Percentiles rank a stretch among this genome's conserved stretches.
Conservation (phyloP, 768 basidiomycete genomes). For the Amanita brunnescens region DNA sequence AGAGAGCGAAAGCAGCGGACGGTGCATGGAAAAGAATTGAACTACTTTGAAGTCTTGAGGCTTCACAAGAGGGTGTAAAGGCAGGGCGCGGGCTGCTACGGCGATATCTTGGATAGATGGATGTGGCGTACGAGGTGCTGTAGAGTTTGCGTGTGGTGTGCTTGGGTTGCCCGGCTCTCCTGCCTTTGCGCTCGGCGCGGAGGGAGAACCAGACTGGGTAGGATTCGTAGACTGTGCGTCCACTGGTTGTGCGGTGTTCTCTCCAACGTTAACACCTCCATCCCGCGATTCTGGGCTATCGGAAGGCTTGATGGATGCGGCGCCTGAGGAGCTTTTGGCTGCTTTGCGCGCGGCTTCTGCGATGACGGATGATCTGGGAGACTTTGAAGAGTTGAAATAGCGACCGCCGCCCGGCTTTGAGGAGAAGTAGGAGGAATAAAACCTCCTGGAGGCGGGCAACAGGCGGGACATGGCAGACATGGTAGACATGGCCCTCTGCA, state of each 20-base stretch:
- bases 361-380: slow-evolving; percentile 41
- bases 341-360: slow-evolving; percentile 14
- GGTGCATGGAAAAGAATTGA: slow-evolving; percentile 77
- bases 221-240: neutral
- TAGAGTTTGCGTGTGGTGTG: neutral
- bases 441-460: slow-evolving; percentile 42
- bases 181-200: neutral
- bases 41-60: slow-evolving; percentile 71
- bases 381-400: slow-evolving; percentile 68
- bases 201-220: slow-evolving; percentile 1
- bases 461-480: slow-evolving; percentile 50
- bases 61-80: slow-evolving; percentile 46
- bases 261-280: neutral
- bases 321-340: slow-evolving; percentile 6
- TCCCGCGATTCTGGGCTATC: slow-evolving; percentile 16
- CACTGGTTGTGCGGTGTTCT: neutral
- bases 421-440: slow-evolving; percentile 75
- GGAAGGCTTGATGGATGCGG: slow-evolving; percentile 20
- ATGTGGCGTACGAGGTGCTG: neutral
- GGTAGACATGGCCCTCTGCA: slow-evolving; percentile 2
- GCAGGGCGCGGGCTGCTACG: slow-evolving; percentile 10
- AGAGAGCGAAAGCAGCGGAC: slow-evolving; percentile 64
- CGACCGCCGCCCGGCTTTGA: slow-evolving; percentile 68
- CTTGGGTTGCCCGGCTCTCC: neutral
- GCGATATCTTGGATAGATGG: neutral